Evolutionary conservation across 257 asterid genomes (phyloP), one percentile per base, ranked within the genome.

Genomic region (Ilex asprella): DNA sequence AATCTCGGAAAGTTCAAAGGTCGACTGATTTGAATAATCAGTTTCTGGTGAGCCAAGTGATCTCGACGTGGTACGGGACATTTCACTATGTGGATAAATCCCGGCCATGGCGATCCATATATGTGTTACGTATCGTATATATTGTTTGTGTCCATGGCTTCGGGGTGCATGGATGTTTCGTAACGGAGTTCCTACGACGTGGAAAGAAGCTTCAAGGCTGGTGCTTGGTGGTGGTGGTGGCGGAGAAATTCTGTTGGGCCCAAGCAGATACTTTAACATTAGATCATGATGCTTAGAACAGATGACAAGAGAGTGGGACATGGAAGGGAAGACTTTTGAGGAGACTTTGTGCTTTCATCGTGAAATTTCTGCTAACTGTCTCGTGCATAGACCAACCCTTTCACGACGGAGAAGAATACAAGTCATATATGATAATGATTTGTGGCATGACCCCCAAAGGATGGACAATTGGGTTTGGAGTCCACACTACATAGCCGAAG

Each of bases 131-230:
- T 44, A 62, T 64, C 2, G 64, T 70, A 56, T 68, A 44, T 41
- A n/a, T 47, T 27, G 27, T 43, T 13, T 39, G 21, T 43, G 43
- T 13, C 12, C 30, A 35, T 51, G 21, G 68, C 52, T 60, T 15
- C 44, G 64, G 73, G 5, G 12, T 32, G 54, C 63, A 41, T 46
- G 65, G 61, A 59, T 13, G 32, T 27, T 29, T 74, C 87, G 53
- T 74, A 58, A 92, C 70, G 64, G 70, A 76, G 67, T 86, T 86
- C 97, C 66, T 79, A 30, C 55, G 14, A 70, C 59, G 62, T 53
- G 41, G 74, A 65, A 60, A 70, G 97, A 90, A 90, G 85, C 77
- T 90, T 90, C 97, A 64, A 44, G 50, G 88, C 29, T 74, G 71
- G 57, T 79, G 80, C 80, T 21, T 70, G n/a, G 16, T 58, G 61